Percentiles rank a stretch among this genome's conserved stretches.
These are phyloP conservation scores for Triticum aestivum DNA, from an alignment of 176 grass and related monocot species.

Conservation along the genomic window IWGSC_CS_RefSeq_v2.1 NC_057797.1:58478554-58479053, in stretches of 20 bases:
- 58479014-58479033: constrained; percentile 9
- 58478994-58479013: constrained; percentile 7
- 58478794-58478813: not conserved
- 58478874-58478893: not conserved
- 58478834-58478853: not conserved
- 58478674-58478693: not conserved
- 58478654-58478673: not conserved
- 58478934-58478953: constrained; percentile 20
- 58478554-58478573: not conserved
- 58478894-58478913: not conserved
- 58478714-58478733: not conserved
- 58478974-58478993: constrained; percentile 4
- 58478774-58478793: not conserved
- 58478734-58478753: constrained; percentile 13
- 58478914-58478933: not conserved
- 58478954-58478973: constrained; percentile 39
- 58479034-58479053: not conserved
- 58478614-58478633: not conserved
- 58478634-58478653: not conserved
- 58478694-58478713: not conserved
- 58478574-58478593: not conserved
- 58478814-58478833: not conserved
- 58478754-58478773: constrained; percentile 1
- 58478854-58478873: not conserved
- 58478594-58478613: not conserved